Base-by-base conservation (phyloP, 2,329 filamentous ascomycete species). In the Lecanicillium sp. region DNA sequence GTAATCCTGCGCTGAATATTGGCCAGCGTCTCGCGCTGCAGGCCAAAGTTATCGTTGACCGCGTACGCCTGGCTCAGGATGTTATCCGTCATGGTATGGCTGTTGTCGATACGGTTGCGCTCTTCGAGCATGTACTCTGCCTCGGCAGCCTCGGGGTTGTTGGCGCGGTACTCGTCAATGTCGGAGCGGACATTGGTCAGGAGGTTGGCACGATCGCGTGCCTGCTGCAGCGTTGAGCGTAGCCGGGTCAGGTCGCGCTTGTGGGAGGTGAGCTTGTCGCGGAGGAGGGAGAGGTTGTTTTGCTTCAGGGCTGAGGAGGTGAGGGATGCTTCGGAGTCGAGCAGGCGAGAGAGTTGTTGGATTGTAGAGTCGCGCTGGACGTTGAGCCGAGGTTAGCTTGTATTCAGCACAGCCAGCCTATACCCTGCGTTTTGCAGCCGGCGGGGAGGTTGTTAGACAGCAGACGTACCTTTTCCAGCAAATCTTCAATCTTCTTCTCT, bases 61-160 rank as follows among this genome's bases (percentile, higher is more conserved):
- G 90, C 89, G 64, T 98, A 98, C 7, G 92, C 92, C 67, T 96
- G 92, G 56, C 83, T 89, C 43, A 98, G 71, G 25, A 98, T 88
- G 45, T 78, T 84, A 59, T 98, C 92, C 34, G 87, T 83, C 70
- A 94, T 80, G 50, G 78, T 83, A 62, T 96, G 84, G 54, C 85
- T 94, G 57, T 87, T 83, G 56, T 98, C 92, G 55, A 98, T 78
- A 47, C 85, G 77, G 45, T 71, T 68, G 37, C 92, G 76, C 71
- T 98, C 92, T 51, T 85, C 83, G 19, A 98, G 74, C 89, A 98
- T 95, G 68, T 96, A 98, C 44, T 98, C 90, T 33, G 87, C 87
- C 65, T 96, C 92, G 39, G 82, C 84, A 3, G 80, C 79, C 50
- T 78, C 84, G 8, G 86, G 85, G 57, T 94, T 92, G 41, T 77